Evolutionary conservation across 495 filamentous ascomycete species (phyloP), one percentile per base, ranked within the genome.

Genomic region (Aspergillus hancockii): DNA sequence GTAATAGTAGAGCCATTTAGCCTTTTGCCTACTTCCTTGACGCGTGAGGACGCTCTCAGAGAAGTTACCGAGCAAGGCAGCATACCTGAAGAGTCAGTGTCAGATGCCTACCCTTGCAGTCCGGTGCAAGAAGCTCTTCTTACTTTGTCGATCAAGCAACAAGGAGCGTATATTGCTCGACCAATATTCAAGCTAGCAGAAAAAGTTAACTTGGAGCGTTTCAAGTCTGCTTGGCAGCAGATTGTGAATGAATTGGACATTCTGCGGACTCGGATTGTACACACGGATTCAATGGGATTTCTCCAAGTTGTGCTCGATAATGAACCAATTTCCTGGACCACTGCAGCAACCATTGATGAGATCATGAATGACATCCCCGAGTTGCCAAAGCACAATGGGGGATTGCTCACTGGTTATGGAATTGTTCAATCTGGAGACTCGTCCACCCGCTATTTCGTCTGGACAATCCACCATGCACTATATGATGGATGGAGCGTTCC

Each of bases 401-500:
- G 66, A n/a, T 63, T 75, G 2, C 62, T 90, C 16, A 81, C 81
- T 6, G 73, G 77, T n/a, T 88, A 84, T 57, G 79, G 76, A 0
- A 71, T 88, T 6, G 68, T 86, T 4, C 56, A 70, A 30, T 55
- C 72, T 1, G 58, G 45, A 25, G 49, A 49, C 8, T 69, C 64
- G 6, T 62, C 65, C n/a, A 34, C 58, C 31, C 60, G 61, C 1
- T 74, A 83, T 59, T 84, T 90, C 45, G 79, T 87, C 0, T 81
- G 86, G 73, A 85, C 82, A 2, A 79, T 86, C 43, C 88, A 91
- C 53, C 89, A 92, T 58, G 83, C 85, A 1, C 67, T 91, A 0
- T 91, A 90, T 54, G 89, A 91, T 67, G 88, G 86, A 9, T 89
- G 86, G 84, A 85, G 79, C 16, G 76, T 88, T 68, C 77, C 79